These are phyloP conservation scores for Dictyostelium purpureum DNA, from an alignment of 78 protist species.

Conservation along the genomic window DNA sequence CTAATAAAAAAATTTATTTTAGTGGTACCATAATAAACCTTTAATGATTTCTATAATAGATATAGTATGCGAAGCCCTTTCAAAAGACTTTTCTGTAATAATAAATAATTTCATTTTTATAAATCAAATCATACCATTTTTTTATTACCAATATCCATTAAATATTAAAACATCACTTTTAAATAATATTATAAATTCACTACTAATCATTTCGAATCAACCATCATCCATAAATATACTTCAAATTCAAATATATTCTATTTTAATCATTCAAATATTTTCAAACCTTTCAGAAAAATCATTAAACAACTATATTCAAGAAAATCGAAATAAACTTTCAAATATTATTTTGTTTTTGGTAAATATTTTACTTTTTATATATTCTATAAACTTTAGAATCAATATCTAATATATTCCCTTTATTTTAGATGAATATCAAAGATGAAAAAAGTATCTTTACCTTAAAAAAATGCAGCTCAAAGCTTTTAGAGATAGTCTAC, in stretches of 20 bases:
- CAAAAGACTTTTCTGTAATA: not conserved
- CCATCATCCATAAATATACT: not conserved
- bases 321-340: not conserved
- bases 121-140: not conserved
- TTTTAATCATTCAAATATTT: not conserved
- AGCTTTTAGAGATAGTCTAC: no score
- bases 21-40: not conserved
- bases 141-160: not conserved
- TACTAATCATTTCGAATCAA: not conserved
- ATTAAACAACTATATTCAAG: not conserved
- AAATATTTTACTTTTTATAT: no score
- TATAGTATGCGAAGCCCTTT: not conserved
- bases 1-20: not conserved
- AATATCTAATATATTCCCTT: no score
- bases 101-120: not conserved
- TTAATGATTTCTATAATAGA: not conserved
- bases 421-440: no score
- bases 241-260: not conserved
- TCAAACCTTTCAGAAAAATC: not conserved
- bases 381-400: no score
- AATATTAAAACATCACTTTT: not conserved
- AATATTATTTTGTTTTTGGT: no score
- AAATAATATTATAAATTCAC: not conserved
- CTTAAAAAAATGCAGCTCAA: no score
- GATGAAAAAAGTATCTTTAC: no score